phyloP scores from a whole-genome alignment of 148 eudicot genomes.

The Spergularia bocconei region DNA sequence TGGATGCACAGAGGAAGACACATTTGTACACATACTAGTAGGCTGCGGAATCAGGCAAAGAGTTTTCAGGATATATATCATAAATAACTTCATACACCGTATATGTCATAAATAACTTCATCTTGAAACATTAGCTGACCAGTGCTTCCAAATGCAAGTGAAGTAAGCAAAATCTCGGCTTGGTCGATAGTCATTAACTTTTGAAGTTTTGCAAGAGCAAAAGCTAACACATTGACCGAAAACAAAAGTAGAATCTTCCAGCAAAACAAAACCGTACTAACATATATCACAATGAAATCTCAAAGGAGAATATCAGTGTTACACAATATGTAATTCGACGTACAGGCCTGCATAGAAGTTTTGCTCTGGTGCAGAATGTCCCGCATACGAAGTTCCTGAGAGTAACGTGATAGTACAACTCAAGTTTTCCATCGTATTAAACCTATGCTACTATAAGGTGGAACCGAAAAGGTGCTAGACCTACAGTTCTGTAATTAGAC shows the following conservation, averaged over 20 bases:
- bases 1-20: not conserved
- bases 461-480: too few relatives aligned
- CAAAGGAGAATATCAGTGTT: not conserved
- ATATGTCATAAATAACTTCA: not conserved
- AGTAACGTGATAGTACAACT: too few relatives aligned
- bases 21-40: not conserved
- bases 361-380: too few relatives aligned
- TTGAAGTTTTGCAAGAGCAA: not conserved
- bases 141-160: not conserved
- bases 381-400: too few relatives aligned
- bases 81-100: not conserved
- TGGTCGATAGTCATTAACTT: conserved; percentile 4
- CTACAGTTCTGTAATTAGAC: too few relatives aligned
- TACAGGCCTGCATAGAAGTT: too few relatives aligned
- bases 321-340: too few relatives aligned
- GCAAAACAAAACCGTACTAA: not conserved
- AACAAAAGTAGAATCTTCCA: not conserved
- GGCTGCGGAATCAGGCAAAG: not conserved
- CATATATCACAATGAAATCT: not conserved
- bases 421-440: too few relatives aligned
- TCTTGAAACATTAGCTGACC: not conserved
- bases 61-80: not conserved
- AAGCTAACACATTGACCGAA: too few relatives aligned
- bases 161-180: not conserved
- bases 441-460: too few relatives aligned